Conservation (phyloP, 208 protist species). For the Crithidia expoeki region DNA sequence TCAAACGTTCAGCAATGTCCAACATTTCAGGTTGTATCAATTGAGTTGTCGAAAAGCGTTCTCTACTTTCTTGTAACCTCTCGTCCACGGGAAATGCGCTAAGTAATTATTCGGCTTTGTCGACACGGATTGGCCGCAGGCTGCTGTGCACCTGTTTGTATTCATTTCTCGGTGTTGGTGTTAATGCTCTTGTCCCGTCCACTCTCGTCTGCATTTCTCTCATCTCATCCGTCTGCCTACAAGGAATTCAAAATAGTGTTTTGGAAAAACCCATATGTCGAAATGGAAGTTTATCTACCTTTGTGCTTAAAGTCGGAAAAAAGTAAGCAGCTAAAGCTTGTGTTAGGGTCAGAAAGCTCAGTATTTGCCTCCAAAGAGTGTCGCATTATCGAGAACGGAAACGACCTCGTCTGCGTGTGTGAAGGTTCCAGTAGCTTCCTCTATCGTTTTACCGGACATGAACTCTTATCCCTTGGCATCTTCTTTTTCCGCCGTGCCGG, state of each 20-base stretch:
- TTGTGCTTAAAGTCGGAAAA: conserved; percentile 15
- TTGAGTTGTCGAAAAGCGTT: no score
- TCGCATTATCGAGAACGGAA: conserved; percentile 29
- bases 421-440: conserved; percentile 28
- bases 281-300: conserved; percentile 32
- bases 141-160: no score
- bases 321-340: conserved; percentile 1
- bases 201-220: not conserved
- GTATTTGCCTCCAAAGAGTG: conserved; percentile 3
- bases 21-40: no score
- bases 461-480: conserved; percentile 22
- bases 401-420: conserved; percentile 30
- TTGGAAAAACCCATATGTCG: conserved; percentile 3
- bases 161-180: no score
- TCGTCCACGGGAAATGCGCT: no score
- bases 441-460: conserved; percentile 17
- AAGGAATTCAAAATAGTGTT: conserved; percentile 1
- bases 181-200: not conserved
- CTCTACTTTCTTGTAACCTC: not conserved
- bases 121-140: no score
- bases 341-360: conserved; percentile 17
- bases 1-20: no score
- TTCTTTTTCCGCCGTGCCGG: conserved; percentile 34
- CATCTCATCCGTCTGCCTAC: not conserved
- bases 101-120: no score